Evolutionary conservation across 768 basidiomycete genomes (phyloP), one percentile per base, ranked within the genome.

Genomic region (Amanita molliuscula): DNA sequence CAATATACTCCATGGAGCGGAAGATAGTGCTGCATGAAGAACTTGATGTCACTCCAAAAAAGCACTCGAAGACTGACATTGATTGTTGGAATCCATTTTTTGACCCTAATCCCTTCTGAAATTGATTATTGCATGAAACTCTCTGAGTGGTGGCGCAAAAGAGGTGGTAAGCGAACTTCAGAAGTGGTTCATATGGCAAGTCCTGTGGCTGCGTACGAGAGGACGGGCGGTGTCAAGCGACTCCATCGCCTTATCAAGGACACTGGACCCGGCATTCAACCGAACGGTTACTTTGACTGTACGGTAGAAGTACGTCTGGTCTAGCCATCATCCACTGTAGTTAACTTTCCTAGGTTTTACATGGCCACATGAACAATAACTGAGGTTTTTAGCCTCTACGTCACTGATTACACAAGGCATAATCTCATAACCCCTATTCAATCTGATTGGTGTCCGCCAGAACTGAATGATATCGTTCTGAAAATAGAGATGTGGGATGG

Each of bases 341-440:
- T 43, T 33, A 34, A 16, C 9, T 23, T 23, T 45, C 25, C 33
- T 21, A 84, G 83, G 67, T 84, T 16, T 51, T 84, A 8, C 61
- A 73, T 46, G 71, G 65, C 7, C 67, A 72, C 44, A 20, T 53
- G 42, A 73, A 68, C 51, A 57, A 65, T n/a, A 62, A 64, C 31
- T n/a, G 61, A 55, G 5, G 65, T 72, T 2, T 69, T 72, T 51
- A 71, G 63, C 26, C 52, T 85, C 10, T 83, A 77, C 59, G 79
- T 82, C 45, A 84, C 84, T 1, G 84, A 86, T 55, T 84, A 82
- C 57, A 81, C 82, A 5, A 55, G 53, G 36, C 78, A 77, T 48
- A 43, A 63, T 4, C 52, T 55, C 6, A 56, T 70, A 37, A 50
- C 49, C 3, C 57, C 65, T 13, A 54, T 68, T n/a, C 63, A 68